Evolutionary conservation across 805 yeast genomes (phyloP), one percentile per base, ranked within the genome.

Genomic region (Wickerhamiella nectarea): DNA sequence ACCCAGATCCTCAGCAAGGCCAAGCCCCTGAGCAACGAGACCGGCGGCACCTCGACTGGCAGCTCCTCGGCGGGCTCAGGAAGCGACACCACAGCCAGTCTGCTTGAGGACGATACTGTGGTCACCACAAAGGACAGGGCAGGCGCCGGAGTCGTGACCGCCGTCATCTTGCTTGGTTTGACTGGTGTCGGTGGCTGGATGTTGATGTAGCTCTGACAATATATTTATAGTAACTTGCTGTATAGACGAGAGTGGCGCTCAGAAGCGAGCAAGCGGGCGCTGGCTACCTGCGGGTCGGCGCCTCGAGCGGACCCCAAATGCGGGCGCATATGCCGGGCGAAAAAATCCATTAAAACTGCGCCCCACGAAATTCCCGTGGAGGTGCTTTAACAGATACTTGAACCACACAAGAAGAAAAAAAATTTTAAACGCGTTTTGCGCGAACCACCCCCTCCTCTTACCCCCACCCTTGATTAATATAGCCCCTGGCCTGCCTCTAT

Each of bases 111-210:
- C 39, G 41, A 45, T 6, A 46, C 53, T 18, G 63, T 59, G 0
- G 74, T 86, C 35, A 65, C 75, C 0, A 59, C 66, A 0, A 75
- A 73, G 47, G 95, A 84, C 56, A 73, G 70, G 53, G 95, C 85
- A 1, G 97, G 97, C 40, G 95, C 96, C 1, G 94, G 93, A 38
- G 66, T 87, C 18, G 60, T 84, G 35, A 89, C 98, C 0, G 93
- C 87, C 0, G 60, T 84, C 5, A 76, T 80, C 1, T 59, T 84
- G 50, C 73, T 74, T 1, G 57, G 69, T 2, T 53, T 85, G 19
- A 58, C 77, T 17, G 84, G 78, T 29, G 76, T 86, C 19, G 71
- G 81, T 25, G 66, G 76, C 26, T 86, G 97, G 95, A 79, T 89
- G 87, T 25, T 55, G 18, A 38, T 37, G 43, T 38, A 40, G 18